Percentiles rank a stretch among this genome's conserved stretches.
These are phyloP conservation scores for Nicotiana sylvestris DNA, from an alignment of 257 asterid genomes.

Conservation along the genomic window DNA sequence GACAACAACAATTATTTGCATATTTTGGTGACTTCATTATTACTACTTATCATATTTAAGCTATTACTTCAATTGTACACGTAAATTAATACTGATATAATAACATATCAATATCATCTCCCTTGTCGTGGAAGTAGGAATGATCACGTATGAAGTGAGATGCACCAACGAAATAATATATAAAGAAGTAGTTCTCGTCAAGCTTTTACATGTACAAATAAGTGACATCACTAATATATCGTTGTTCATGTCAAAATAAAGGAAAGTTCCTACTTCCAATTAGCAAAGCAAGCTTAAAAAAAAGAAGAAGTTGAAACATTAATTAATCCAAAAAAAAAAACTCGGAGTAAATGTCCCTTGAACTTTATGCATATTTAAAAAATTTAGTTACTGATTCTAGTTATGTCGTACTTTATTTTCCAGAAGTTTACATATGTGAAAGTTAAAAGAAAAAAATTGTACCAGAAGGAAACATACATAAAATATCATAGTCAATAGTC, in stretches of 20 bases:
- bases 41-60: too few relatives aligned
- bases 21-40: not conserved
- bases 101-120: not conserved
- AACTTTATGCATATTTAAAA: too few relatives aligned
- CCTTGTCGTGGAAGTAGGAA: not conserved
- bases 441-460: too few relatives aligned
- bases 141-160: not conserved
- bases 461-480: not conserved
- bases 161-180: not conserved
- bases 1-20: not conserved
- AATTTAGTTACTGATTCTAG: not conserved
- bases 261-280: not conserved
- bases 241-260: not conserved
- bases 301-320: not conserved
- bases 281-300: not conserved
- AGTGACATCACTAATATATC: not conserved
- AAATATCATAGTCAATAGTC: too few relatives aligned
- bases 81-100: not conserved
- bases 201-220: not conserved
- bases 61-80: constrained; percentile 1
- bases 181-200: not conserved
- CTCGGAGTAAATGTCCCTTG: not conserved
- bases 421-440: too few relatives aligned
- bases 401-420: not conserved
- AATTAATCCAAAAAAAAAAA: too few relatives aligned